Percentiles rank a stretch among this genome's conserved stretches.
Evolutionary conservation across 1,284 basidiomycete genomes (phyloP).

Genomic region (Rugiboletus extremiorientalis): DNA sequence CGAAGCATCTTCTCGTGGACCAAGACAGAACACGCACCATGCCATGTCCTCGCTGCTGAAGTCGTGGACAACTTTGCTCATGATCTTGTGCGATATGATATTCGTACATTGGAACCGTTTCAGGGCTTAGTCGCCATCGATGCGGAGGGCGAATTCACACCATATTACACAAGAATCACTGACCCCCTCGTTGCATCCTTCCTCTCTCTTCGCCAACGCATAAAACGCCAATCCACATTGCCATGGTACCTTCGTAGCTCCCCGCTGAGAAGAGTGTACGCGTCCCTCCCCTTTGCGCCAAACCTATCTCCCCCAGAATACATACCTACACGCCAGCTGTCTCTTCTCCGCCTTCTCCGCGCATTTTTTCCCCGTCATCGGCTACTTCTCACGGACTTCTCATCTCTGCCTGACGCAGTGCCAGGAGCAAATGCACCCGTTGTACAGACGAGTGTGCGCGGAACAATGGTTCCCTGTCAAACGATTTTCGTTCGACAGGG

Average conservation of each 20-base stretch:
- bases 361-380: conserved; percentile 89
- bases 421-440: conserved; percentile 89
- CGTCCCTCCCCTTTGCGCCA: conserved; percentile 81
- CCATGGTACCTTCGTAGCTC: conserved; percentile 54
- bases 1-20: conserved; percentile 90
- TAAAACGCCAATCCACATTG: conserved; percentile 56
- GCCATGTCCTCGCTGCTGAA: conserved; percentile 93
- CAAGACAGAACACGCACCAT: conserved; percentile 74
- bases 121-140: conserved; percentile 88
- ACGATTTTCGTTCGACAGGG: conserved; percentile 94
- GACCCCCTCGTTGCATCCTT: conserved; percentile 84
- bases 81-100: conserved; percentile 90
- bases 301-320: conserved; percentile 92
- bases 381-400: conserved; percentile 92
- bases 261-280: conserved; percentile 60
- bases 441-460: conserved; percentile 90
- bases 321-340: conserved; percentile 90
- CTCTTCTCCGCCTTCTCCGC: conserved; percentile 82
- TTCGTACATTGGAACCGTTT: conserved; percentile 74
- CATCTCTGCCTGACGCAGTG: conserved; percentile 83
- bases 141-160: conserved; percentile 80
- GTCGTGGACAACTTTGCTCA: conserved; percentile 98
- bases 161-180: conserved; percentile 81
- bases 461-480: conserved; percentile 84
- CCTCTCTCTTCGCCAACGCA: conserved; percentile 59